Evolutionary conservation across 495 filamentous ascomycete species (phyloP).

Genomic region (Annulohypoxylon nitens): DNA sequence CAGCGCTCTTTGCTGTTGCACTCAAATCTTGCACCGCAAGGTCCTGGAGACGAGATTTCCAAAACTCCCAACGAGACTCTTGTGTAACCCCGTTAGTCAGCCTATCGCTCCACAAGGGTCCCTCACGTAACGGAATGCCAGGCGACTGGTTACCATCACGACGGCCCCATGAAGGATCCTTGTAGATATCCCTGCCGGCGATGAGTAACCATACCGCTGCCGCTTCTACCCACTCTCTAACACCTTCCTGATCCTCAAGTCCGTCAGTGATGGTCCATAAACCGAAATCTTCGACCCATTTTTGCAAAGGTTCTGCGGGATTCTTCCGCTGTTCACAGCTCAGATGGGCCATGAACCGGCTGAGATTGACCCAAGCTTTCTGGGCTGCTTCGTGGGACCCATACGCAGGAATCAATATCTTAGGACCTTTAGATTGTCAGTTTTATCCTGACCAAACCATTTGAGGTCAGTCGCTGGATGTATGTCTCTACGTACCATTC

Average conservation of each 20-base stretch:
- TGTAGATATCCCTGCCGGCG: not conserved
- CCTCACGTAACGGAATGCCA: not conserved
- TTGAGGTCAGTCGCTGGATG: not conserved
- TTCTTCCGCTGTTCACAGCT: not conserved
- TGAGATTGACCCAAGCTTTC: not conserved
- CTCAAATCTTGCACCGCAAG: not conserved
- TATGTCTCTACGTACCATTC: not conserved
- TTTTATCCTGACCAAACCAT: not conserved
- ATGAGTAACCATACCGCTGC: not conserved
- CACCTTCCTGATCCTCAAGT: not conserved
- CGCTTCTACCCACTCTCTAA: not conserved
- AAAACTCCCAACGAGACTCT: not conserved
- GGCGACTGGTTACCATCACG: not conserved
- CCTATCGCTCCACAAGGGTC: not conserved
- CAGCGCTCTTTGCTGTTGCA: not conserved
- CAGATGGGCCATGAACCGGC: not conserved
- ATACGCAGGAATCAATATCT: not conserved
- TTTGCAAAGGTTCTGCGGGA: not conserved
- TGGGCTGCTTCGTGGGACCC: not conserved
- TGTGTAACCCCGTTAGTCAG: not conserved
- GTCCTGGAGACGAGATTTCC: not conserved
- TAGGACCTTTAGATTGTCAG: not conserved
- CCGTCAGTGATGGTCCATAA: not conserved
- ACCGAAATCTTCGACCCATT: constrained; percentile 3
- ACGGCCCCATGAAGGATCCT: not conserved